A percentile compares a stretch with the other conserved stretches of the same genome.
These are phyloP conservation scores for Turritis glabra DNA, from an alignment of 345 rosid genomes.

Conservation along the genomic window DNA sequence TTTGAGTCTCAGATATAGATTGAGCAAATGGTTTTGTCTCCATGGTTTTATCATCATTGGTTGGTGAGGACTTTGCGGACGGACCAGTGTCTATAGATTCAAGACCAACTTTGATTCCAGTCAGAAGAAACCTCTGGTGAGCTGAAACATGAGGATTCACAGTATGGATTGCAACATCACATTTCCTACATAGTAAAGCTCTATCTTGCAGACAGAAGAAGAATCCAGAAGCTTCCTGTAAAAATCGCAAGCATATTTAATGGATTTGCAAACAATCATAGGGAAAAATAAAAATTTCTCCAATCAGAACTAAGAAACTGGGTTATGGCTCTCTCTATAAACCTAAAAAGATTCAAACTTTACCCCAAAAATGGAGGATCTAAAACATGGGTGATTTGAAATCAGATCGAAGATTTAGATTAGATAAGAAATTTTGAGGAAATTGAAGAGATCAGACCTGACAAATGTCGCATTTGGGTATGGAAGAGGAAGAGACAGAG, in stretches of 20 bases:
- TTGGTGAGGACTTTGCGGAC: conserved; percentile 50
- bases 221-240: conserved; percentile 85
- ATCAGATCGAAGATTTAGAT: neutral
- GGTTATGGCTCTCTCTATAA: neutral
- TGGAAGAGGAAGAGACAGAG: conserved; percentile 60
- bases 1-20: conserved; percentile 40
- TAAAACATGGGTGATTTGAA: neutral
- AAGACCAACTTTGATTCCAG: conserved; percentile 90
- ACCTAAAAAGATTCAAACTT: conserved; percentile 10
- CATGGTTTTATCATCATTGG: conserved; percentile 50
- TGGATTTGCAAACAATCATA: neutral
- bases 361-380: neutral
- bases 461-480: conserved; percentile 95
- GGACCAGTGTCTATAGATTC: conserved; percentile 64
- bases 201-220: conserved; percentile 97
- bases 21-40: conserved; percentile 44
- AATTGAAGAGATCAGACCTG: conserved; percentile 50
- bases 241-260: neutral
- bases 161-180: conserved; percentile 84
- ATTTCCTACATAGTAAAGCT: conserved; percentile 93
- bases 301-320: neutral
- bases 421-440: too few relatives aligned
- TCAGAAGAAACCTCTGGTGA: conserved; percentile 90
- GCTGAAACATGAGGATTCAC: conserved; percentile 70
- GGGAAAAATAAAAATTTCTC: neutral